Conservation (phyloP, 139 green algal genomes). For the Chlorella sorokiniana region DNA sequence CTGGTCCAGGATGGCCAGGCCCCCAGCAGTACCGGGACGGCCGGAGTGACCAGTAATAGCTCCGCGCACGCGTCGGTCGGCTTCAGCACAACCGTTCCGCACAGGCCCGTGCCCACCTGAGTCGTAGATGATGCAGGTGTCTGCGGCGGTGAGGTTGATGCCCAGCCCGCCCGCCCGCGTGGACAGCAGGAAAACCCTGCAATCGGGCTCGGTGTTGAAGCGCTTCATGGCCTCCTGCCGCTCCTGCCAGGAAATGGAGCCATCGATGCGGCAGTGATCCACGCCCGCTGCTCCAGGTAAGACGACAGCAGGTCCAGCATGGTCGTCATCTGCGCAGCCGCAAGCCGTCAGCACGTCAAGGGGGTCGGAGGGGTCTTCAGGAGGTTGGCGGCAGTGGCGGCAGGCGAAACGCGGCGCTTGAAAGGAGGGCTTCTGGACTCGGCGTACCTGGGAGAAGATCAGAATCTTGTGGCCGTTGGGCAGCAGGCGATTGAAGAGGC, state of each 20-base stretch:
- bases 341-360: neutral
- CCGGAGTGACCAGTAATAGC: too few relatives aligned
- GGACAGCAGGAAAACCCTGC: constrained; percentile 91
- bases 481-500: constrained; percentile 75
- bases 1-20: too few relatives aligned
- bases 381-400: too few relatives aligned
- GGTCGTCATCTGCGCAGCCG: constrained; percentile 88
- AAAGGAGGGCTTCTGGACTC: too few relatives aligned
- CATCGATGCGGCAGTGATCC: constrained; percentile 89
- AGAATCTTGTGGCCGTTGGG: constrained; percentile 81
- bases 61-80: too few relatives aligned
- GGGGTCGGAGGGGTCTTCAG: neutral
- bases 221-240: constrained; percentile 66
- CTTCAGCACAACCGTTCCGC: neutral
- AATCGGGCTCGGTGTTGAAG: constrained; percentile 86
- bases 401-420: too few relatives aligned
- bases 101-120: constrained; percentile 27
- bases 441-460: constrained; percentile 93
- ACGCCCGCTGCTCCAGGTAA: constrained; percentile 87
- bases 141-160: constrained; percentile 92
- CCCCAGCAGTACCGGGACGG: too few relatives aligned
- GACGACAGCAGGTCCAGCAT: constrained; percentile 96
- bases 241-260: constrained; percentile 73
- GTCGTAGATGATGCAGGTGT: constrained; percentile 98
- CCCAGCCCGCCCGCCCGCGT: constrained; percentile 95